Evolutionary conservation across 1,284 basidiomycete genomes (phyloP), one percentile per base, ranked within the genome.

Genomic region (Mycosarcoma mackinlayi): DNA sequence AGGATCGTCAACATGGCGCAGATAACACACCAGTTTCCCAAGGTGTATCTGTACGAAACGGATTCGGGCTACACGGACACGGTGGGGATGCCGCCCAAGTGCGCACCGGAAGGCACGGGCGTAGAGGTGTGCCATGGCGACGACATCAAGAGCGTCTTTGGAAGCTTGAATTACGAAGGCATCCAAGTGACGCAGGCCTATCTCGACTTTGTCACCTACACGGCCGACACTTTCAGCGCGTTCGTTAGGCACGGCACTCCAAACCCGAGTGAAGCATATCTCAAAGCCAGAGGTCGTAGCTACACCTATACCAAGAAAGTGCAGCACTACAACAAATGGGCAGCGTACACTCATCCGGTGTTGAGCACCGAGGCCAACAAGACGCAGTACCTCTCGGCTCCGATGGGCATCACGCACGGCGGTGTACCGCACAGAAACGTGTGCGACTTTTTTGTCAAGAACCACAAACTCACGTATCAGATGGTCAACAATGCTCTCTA

Each of bases 271-370:
- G 11, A 30, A 1, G 28, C 13, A 10, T 66, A 66, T 21, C 30
- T 71, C 18, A 53, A 40, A 14, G 58, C 59, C 2, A 38, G 68
- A 11, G 68, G 68, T 3, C 21, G 68, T 25, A 48, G 63, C 4
- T 71, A 71, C 35, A 49, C 58, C n/a, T 62, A 66, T 21, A 71
- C 68, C n/a, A 27, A 44, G 3, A 48, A 61, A 25, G 63, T 65
- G 9, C 46, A 54, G 41, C n/a, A 23, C 21, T n/a, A 23, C 27
- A 42, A 61, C 38, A 30, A 40, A 3, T 71, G 68, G 68, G 33
- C 58, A 13, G 38, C 45, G 1, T 70, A 49, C 50, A 19, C 21
- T 1, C 9, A 35, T 19, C 67, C 61, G 14, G 21, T 61, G 21
- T 21, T 65, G 21, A 13, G 42, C 4, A 10, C 16, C 1, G 18